Conservation (phyloP, 2,329 filamentous ascomycete species). For the Lachnellula arida region DNA sequence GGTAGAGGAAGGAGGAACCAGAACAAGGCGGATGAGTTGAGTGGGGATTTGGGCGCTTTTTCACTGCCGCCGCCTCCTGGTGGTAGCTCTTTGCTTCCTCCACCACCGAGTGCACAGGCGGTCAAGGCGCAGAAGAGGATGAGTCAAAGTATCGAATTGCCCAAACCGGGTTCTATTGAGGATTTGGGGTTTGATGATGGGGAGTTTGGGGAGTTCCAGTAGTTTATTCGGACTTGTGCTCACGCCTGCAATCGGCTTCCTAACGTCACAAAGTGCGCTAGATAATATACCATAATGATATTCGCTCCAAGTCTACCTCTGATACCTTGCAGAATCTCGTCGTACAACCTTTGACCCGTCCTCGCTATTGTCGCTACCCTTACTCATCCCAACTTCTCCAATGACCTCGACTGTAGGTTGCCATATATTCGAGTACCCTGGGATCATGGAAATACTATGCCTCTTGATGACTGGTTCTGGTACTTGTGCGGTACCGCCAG, state of each 20-base stretch:
- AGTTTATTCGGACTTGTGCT: not conserved
- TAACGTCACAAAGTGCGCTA: too few species aligned
- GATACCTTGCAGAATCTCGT: not conserved
- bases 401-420: not conserved
- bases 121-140: conserved; percentile 56
- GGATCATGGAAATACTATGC: conserved; percentile 2
- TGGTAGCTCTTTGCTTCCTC: conserved; percentile 47
- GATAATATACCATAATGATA: not conserved
- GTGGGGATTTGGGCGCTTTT: conserved; percentile 41
- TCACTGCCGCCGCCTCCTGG: conserved; percentile 64
- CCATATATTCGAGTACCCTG: conserved; percentile 1
- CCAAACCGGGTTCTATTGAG: conserved; percentile 38
- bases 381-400: too few species aligned
- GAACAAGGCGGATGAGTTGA: conserved; percentile 23
- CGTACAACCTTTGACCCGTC: not conserved
- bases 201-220: conserved; percentile 75
- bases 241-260: not conserved
- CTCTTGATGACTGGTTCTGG: not conserved
- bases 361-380: not conserved
- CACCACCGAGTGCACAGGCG: conserved; percentile 59
- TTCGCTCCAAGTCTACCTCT: not conserved
- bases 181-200: conserved; percentile 82
- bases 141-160: conserved; percentile 47
- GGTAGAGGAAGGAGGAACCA: conserved; percentile 39
- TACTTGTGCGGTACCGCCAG: not conserved